These are phyloP conservation scores for Penicillium griseofulvum DNA, from an alignment of 2,329 filamentous ascomycete genomes.

Conservation along the genomic window DNA sequence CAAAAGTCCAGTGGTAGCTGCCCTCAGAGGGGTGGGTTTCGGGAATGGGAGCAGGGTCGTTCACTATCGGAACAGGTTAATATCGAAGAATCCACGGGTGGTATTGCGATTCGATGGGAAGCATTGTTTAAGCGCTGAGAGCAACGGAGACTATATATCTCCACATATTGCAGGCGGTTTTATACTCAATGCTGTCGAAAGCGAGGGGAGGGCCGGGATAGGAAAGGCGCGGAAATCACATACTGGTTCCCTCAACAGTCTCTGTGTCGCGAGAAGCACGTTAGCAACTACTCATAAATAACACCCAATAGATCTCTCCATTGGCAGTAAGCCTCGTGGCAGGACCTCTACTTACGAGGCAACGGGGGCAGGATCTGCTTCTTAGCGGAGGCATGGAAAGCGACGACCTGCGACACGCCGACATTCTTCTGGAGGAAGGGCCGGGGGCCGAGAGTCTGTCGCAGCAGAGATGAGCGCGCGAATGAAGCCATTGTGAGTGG, in stretches of 20 bases:
- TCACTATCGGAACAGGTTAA: slow-evolving; percentile 56
- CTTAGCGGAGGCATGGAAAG: slow-evolving; percentile 81
- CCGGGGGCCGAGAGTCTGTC: slow-evolving; percentile 37
- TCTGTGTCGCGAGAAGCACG: slow-evolving; percentile 51
- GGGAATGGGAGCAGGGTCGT: slow-evolving; percentile 79
- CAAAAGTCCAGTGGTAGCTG: slow-evolving; percentile 98
- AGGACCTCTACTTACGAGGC: slow-evolving; percentile 64
- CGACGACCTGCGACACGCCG: slow-evolving; percentile 59
- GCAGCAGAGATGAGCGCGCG: slow-evolving; percentile 39
- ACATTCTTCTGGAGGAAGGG: slow-evolving; percentile 37
- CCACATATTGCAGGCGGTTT: background rate
- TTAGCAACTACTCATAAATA: slow-evolving; percentile 43
- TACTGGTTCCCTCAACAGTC: slow-evolving; percentile 72
- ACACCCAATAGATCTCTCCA: background rate
- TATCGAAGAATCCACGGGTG: background rate
- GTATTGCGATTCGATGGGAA: background rate
- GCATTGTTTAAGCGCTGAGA: background rate
- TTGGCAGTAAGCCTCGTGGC: background rate
- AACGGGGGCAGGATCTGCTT: slow-evolving; percentile 75
- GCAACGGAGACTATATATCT: background rate
- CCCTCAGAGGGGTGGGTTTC: slow-evolving; percentile 73
- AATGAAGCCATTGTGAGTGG: slow-evolving; percentile 42
- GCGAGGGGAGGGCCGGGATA: slow-evolving; percentile 3
- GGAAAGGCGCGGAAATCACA: slow-evolving; percentile 23
- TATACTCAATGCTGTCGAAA: background rate